phyloP scores from a whole-genome alignment of 768 basidiomycete genomes.

The Leccinum olivaceopallidum region DNA sequence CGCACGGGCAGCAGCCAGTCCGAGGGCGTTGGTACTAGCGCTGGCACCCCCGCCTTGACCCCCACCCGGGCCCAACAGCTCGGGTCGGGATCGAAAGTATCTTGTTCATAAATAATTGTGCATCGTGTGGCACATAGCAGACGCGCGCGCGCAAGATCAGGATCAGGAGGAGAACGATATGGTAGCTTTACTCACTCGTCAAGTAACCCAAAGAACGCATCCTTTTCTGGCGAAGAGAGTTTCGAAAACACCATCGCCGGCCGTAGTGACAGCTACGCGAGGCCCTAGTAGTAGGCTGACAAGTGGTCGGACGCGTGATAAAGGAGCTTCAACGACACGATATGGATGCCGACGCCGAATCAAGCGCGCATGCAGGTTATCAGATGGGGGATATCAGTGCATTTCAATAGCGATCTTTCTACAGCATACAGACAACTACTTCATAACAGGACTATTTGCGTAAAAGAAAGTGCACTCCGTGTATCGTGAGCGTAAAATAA shows the following conservation, averaged over 20 bases:
- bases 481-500: conserved; percentile 23
- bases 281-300: no score
- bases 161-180: background rate
- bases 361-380: conserved; percentile 1
- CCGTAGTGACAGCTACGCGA: background rate
- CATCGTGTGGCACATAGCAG: background rate
- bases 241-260: conserved; percentile 68
- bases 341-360: background rate
- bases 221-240: conserved; percentile 66
- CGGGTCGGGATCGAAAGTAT: conserved; percentile 74
- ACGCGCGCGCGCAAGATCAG: background rate
- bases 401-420: conserved; percentile 19
- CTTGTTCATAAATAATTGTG: conserved; percentile 33
- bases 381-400: conserved; percentile 8
- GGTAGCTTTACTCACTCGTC: conserved; percentile 58
- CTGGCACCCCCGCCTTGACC: conserved; percentile 12
- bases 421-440: conserved; percentile 36
- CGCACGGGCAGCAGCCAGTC: conserved; percentile 11
- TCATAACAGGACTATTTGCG: conserved; percentile 25
- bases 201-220: conserved; percentile 77
- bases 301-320: background rate
- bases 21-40: background rate
- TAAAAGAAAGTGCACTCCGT: conserved; percentile 14
- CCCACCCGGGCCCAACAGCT: conserved; percentile 46
- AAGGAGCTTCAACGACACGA: background rate